Conservation (phyloP, 352 stramenopile species). For the Globisporangium perplexum region DNA sequence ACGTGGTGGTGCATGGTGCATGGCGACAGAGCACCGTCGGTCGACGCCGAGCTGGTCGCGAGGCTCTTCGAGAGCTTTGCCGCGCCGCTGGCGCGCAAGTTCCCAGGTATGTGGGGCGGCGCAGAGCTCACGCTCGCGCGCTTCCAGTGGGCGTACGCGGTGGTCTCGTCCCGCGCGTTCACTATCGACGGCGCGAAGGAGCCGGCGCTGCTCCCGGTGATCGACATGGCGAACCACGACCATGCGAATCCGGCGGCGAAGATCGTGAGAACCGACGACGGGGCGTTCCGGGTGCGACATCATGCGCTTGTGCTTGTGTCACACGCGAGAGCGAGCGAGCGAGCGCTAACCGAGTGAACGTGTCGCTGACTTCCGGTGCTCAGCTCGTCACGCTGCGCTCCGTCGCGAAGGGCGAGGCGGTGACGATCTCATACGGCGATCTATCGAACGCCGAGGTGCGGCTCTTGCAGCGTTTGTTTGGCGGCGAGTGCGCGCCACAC, state of each 20-base stretch:
- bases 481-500: no score
- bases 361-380: background rate
- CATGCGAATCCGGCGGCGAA: conserved; percentile 28
- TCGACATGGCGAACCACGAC: conserved; percentile 78
- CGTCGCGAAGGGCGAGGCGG: conserved; percentile 32
- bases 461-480: no score
- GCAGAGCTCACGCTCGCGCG: conserved; percentile 27
- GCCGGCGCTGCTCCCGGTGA: conserved; percentile 61
- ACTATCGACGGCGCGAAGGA: conserved; percentile 25
- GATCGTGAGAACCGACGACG: conserved; percentile 38
- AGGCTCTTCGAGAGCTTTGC: conserved; percentile 39
- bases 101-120: conserved; percentile 32
- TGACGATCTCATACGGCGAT: conserved; percentile 71
- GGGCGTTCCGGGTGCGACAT: conserved; percentile 37
- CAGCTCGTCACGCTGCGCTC: conserved; percentile 45
- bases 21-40: conserved; percentile 36
- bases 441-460: conserved; percentile 68
- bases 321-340: no score
- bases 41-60: conserved; percentile 51
- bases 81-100: conserved; percentile 25
- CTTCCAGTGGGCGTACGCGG: conserved; percentile 63
- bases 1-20: no score
- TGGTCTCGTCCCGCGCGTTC: conserved; percentile 66
- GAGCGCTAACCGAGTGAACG: no score
- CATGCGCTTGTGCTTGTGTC: no score